Percentiles rank a stretch among this genome's conserved stretches.
These are phyloP conservation scores for Sporothrix phasma DNA, from an alignment of 2,329 filamentous ascomycete species.

Conservation along the genomic window DNA sequence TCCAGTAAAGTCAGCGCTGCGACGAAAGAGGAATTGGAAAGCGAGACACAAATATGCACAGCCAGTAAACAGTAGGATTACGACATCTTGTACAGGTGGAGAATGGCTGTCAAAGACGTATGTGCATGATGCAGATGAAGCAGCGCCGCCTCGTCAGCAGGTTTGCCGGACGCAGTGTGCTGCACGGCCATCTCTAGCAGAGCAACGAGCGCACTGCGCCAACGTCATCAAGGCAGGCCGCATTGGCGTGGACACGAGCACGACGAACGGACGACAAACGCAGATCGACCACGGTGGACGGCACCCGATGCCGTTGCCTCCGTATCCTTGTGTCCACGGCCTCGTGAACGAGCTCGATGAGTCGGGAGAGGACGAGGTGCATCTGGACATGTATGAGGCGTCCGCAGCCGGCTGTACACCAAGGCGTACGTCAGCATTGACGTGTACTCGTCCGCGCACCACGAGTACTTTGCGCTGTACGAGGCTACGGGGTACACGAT, in stretches of 20 bases:
- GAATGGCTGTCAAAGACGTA: too few relatives aligned
- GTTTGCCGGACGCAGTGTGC: conserved; percentile 30
- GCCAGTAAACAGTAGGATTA: too few relatives aligned
- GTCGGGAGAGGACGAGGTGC: conserved; percentile 26
- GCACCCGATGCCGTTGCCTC: too few relatives aligned
- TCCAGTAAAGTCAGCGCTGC: too few relatives aligned
- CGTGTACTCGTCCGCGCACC: conserved; percentile 4
- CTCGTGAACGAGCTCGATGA: conserved; percentile 32
- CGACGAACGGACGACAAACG: too few relatives aligned
- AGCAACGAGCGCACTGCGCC: conserved; percentile 39
- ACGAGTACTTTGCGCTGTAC: neutral
- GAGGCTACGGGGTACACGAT: too few relatives aligned
- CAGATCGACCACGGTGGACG: too few relatives aligned
- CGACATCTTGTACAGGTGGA: too few relatives aligned
- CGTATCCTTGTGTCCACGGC: conserved; percentile 34
- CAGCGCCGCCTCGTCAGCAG: conserved; percentile 33
- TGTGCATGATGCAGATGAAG: conserved; percentile 36
- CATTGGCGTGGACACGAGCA: neutral
- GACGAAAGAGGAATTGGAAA: neutral
- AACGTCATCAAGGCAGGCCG: conserved; percentile 32
- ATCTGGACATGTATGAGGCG: conserved; percentile 34
- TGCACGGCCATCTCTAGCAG: conserved; percentile 34
- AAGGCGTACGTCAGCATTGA: conserved; percentile 20
- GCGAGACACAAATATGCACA: too few relatives aligned
- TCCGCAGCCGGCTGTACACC: conserved; percentile 31